Base-by-base conservation (phyloP, 169 alveolate genomes). In the Plasmodium yoelii region DNA sequence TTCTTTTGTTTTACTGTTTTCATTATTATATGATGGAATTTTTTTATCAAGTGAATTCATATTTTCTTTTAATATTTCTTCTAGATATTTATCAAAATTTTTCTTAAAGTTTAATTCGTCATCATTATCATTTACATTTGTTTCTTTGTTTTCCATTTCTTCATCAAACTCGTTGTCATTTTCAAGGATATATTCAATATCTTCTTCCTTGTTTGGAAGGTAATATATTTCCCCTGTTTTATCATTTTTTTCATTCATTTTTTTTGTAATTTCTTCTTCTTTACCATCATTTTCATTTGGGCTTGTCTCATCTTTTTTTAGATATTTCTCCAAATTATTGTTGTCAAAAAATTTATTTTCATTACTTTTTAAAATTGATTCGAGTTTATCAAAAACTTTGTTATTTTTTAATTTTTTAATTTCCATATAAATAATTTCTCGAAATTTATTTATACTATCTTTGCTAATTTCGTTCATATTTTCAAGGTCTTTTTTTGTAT, bases 391-490 rank as follows among this genome's bases (percentile, higher is more conserved):
- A 53, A 82, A 56, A 15, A 67, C 15, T 9, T 64, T 51, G 39
- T 71, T 51, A 70, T 49, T 39, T 70, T 82, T 82, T 26, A 82
- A 60, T 60, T 82, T 82, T 61, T 82, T 82, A 82, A 82, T 82
- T 82, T 82, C 90, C 5, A 44, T 82, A 71, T 82, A 82, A 7
- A 82, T 82, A 10, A 82, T 70, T 82, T 82, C 82, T 49, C 84
- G 51, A 49, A 82, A 82, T 22, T 82, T 82, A 19, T 18, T 67
- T 53, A 82, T 82, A 47, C 82, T 82, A 22, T 82, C 82, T 63
- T 82, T 82, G 47, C 68, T 61, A 18, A 67, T 82, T 56, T 67
- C 73, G 28, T 67, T 82, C 10, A 82, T 8, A 44, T 82, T 55
- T 46, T 60, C n/a, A 47, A 18, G 34, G 1, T 67, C 57, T 49